These are phyloP conservation scores for Paraurostyla sp. DNA, from an alignment of 73 alveolate genomes.

Conservation along the genomic window DNA sequence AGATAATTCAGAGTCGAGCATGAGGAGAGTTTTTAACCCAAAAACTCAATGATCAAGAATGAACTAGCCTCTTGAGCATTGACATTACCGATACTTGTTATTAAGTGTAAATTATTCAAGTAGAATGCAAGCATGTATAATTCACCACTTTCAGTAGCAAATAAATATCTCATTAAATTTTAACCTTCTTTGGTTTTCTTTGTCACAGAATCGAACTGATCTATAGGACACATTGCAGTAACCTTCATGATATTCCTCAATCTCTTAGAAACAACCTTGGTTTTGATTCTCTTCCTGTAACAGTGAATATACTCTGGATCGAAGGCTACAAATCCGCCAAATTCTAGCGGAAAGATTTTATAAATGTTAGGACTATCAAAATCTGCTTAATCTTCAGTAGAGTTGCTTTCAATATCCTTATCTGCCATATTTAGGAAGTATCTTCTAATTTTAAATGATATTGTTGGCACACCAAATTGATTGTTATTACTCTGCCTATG, in stretches of 20 bases:
- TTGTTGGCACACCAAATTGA: not conserved
- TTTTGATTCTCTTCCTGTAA: not conserved
- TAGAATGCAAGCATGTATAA: conserved; percentile 10
- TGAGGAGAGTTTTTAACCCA: conserved; percentile 1
- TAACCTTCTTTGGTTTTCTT: conserved; percentile 2
- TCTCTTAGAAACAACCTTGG: not conserved
- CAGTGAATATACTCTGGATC: conserved; percentile 44
- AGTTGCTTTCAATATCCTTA: not conserved
- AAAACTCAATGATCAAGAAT: conserved; percentile 40
- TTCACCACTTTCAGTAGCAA: conserved; percentile 22
- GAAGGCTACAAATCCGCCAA: conserved; percentile 47
- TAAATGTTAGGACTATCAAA: not conserved
- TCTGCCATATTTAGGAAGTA: conserved; percentile 15
- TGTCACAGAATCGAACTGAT: conserved; percentile 8
- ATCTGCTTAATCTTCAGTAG: conserved; percentile 14
- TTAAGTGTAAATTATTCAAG: not conserved
- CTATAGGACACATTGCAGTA: not conserved
- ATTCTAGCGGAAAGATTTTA: not conserved
- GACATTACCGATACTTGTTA: not conserved
- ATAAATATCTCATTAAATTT: conserved; percentile 16
- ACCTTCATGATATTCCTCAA: conserved; percentile 19
- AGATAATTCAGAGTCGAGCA: conserved; percentile 23
- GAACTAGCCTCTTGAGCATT: conserved; percentile 16
- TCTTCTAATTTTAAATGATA: not conserved
- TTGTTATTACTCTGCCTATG: not conserved